Conservation (phyloP, 2,329 filamentous ascomycete genomes). For the Curvularia eragrostidis region DNA sequence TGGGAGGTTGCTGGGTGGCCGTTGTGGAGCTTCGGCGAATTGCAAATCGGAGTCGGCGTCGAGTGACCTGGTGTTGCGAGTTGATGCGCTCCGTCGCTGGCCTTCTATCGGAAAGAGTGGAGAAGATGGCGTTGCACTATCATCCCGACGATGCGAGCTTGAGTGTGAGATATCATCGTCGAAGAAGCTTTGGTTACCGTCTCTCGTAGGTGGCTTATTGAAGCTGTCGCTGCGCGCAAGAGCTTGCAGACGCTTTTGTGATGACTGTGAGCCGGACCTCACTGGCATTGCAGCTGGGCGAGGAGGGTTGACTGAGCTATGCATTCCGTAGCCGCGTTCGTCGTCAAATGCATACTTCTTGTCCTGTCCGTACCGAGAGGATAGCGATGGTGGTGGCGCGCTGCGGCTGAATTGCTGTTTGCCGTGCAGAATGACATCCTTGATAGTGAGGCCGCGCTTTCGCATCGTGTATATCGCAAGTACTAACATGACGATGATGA, state of each 20-base stretch:
- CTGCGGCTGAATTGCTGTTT: slow-evolving; percentile 34
- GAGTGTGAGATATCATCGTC: slow-evolving; percentile 33
- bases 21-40: slow-evolving; percentile 28
- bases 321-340: slow-evolving; percentile 35
- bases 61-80: slow-evolving; percentile 42
- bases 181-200: slow-evolving; percentile 34
- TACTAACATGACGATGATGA: slow-evolving; percentile 48
- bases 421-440: slow-evolving; percentile 35
- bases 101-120: slow-evolving; percentile 39
- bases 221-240: slow-evolving; percentile 42
- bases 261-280: slow-evolving; percentile 39
- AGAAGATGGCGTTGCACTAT: slow-evolving; percentile 43
- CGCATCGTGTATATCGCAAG: slow-evolving; percentile 49
- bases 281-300: slow-evolving; percentile 27
- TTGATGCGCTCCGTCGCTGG: slow-evolving; percentile 37
- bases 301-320: slow-evolving; percentile 36
- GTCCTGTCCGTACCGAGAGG: slow-evolving; percentile 35
- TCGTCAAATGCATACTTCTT: slow-evolving; percentile 32
- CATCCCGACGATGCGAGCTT: slow-evolving; percentile 39
- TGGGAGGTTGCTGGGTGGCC: slow-evolving; percentile 29
- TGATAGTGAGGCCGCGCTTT: slow-evolving; percentile 46
- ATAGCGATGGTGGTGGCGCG: slow-evolving; percentile 30
- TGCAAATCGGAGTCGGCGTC: slow-evolving; percentile 32
- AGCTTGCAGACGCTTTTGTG: slow-evolving; percentile 39
- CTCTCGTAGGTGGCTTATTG: slow-evolving; percentile 24